These are phyloP conservation scores for Aureobasidium pullulans DNA, from an alignment of 2,329 filamentous ascomycete genomes.

Conservation along the genomic window DNA sequence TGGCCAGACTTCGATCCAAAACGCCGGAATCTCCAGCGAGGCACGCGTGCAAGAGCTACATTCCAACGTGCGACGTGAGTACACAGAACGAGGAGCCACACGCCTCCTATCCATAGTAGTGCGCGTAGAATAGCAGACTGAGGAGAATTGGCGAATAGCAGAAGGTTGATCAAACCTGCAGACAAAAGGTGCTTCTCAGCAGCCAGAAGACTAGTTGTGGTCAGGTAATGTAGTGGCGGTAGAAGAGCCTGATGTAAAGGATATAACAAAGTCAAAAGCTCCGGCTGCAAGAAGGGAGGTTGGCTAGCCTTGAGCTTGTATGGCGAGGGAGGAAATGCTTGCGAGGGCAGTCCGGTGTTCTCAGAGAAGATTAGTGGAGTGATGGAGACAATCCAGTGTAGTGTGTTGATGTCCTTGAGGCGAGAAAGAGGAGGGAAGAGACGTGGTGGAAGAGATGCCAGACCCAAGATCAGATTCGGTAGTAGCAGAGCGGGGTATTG, in stretches of 20 bases:
- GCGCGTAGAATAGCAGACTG: conserved; percentile 38
- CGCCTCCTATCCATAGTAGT: conserved; percentile 53
- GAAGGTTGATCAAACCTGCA: conserved; percentile 69
- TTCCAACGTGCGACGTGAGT: conserved; percentile 72
- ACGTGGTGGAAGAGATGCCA: conserved; percentile 66
- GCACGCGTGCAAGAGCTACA: conserved; percentile 77
- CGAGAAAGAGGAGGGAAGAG: conserved; percentile 60
- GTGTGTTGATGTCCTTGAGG: conserved; percentile 51
- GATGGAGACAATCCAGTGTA: conserved; percentile 75
- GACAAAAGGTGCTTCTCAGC: conserved; percentile 86
- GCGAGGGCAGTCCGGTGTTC: conserved; percentile 32
- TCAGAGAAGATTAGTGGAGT: conserved; percentile 56
- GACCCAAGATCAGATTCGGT: conserved; percentile 72
- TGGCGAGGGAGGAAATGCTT: conserved; percentile 26
- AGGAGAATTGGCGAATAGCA: conserved; percentile 64
- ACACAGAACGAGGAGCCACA: conserved; percentile 67
- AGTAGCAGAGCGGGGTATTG: conserved; percentile 57
- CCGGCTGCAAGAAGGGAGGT: conserved; percentile 36
- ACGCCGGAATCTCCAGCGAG: conserved; percentile 61
- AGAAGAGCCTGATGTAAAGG: conserved; percentile 76
- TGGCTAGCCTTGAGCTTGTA: conserved; percentile 28
- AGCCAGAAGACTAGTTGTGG: conserved; percentile 78
- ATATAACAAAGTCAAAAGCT: conserved; percentile 61
- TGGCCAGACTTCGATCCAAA: neutral
- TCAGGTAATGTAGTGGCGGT: conserved; percentile 67